Conservation (phyloP, 2,329 filamentous ascomycete species). For the Cercospora beticola region DNA sequence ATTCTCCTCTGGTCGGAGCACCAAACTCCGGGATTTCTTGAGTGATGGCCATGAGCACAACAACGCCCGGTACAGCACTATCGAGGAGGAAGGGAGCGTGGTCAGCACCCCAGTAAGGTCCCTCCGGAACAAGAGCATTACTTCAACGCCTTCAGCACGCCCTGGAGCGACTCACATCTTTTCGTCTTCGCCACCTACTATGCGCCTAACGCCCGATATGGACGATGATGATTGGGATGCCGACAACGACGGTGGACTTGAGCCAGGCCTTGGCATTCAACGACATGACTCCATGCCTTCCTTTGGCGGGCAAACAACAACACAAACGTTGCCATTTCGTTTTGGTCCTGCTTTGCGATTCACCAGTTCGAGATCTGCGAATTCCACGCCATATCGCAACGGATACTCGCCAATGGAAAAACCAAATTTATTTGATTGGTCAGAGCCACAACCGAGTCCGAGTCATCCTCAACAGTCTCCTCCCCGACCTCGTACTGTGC, state of each 20-base stretch:
- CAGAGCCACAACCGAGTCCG: conserved; percentile 63
- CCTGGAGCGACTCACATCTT: conserved; percentile 38
- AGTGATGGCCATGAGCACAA: conserved; percentile 44
- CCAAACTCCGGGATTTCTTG: conserved; percentile 49
- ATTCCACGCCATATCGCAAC: conserved; percentile 42
- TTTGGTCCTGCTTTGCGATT: conserved; percentile 28
- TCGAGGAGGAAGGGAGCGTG: conserved; percentile 52
- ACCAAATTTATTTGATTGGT: conserved; percentile 67
- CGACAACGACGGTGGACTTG: conserved; percentile 30
- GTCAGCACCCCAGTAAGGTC: conserved; percentile 49
- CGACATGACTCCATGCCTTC: conserved; percentile 35
- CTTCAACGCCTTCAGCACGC: conserved; percentile 40
- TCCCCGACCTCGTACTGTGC: conserved; percentile 70
- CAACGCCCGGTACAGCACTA: conserved; percentile 45
- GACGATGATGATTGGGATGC: conserved; percentile 41
- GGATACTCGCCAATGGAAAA: conserved; percentile 41
- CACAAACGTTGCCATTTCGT: conserved; percentile 25
- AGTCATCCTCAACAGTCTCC: conserved; percentile 61
- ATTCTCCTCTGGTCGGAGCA: conserved; percentile 38
- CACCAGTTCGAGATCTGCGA: conserved; percentile 35
- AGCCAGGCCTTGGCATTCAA: conserved; percentile 37
- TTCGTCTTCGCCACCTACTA: conserved; percentile 48
- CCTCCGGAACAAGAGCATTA: conserved; percentile 38
- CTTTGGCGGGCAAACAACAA: conserved; percentile 2
- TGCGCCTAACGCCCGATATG: conserved; percentile 39